Evolutionary conservation across 768 basidiomycete genomes (phyloP).

Genomic region (Russula dissimulans): DNA sequence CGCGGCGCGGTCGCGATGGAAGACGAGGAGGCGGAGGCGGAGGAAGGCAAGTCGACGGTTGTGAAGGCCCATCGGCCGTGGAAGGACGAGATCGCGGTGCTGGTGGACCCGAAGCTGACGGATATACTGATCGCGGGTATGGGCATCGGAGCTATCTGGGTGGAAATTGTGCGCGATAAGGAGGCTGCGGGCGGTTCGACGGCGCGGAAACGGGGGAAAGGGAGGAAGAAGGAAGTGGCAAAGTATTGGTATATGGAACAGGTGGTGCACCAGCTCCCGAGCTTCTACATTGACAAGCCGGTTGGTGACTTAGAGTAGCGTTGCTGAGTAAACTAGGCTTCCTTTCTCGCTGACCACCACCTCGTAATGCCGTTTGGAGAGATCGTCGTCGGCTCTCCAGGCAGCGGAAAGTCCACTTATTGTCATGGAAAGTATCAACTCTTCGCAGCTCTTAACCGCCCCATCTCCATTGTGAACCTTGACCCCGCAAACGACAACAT

Average conservation of each 20-base stretch:
- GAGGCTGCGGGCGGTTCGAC: slow-evolving; percentile 15
- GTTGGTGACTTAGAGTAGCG: not conserved
- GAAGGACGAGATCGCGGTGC: slow-evolving; percentile 50
- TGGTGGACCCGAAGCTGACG: slow-evolving; percentile 36
- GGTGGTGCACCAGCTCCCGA: slow-evolving; percentile 42
- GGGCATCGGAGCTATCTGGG: slow-evolving; percentile 57
- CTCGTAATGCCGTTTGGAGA: slow-evolving; percentile 70
- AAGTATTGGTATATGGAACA: slow-evolving; percentile 56
- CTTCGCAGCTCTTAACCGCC: slow-evolving; percentile 75
- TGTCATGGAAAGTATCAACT: slow-evolving; percentile 85
- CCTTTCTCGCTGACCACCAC: slow-evolving; percentile 23
- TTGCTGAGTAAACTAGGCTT: not conserved
- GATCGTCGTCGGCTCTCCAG: slow-evolving; percentile 78
- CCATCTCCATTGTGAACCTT: slow-evolving; percentile 86
- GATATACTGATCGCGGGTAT: slow-evolving; percentile 41
- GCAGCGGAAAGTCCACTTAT: slow-evolving; percentile 83
- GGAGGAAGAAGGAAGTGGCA: slow-evolving; percentile 24
- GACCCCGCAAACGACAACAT: slow-evolving; percentile 84
- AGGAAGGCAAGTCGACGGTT: not conserved
- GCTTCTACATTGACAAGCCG: slow-evolving; percentile 35
- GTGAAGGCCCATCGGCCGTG: slow-evolving; percentile 36
- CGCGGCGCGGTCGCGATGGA: slow-evolving; percentile 30
- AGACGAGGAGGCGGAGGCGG: slow-evolving; percentile 9
- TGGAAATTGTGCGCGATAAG: slow-evolving; percentile 45
- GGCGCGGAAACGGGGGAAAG: slow-evolving; percentile 11